A percentile compares a stretch with the other conserved stretches of the same genome.
Evolutionary conservation across 1,139 yeast species (phyloP).

Genomic region (Suhomyces panamericanus): DNA sequence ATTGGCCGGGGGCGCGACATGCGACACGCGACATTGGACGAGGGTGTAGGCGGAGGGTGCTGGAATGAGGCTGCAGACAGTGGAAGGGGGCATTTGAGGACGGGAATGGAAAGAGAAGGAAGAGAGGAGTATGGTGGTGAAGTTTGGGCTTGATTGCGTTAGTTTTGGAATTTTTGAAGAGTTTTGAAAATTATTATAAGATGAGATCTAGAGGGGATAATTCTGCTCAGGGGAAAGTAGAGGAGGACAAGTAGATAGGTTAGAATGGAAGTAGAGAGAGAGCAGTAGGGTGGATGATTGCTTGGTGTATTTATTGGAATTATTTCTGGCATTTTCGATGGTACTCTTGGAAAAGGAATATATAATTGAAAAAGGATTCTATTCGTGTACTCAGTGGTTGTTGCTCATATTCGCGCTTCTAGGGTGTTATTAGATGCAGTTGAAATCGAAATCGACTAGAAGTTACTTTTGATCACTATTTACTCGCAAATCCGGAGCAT

Average conservation of each 20-base stretch:
- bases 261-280: not conserved
- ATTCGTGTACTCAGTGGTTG: not conserved
- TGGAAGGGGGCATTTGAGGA: not conserved
- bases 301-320: no score
- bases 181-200: no score
- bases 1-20: constrained; percentile 25
- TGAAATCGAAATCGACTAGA: no score
- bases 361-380: no score
- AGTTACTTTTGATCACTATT: no score
- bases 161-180: not conserved
- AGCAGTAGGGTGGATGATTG: no score
- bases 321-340: no score
- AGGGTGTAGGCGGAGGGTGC: not conserved
- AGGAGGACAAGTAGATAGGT: not conserved
- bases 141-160: not conserved
- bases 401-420: not conserved
- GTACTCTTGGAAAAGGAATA: no score
- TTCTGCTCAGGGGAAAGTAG: not conserved
- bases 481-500: no score
- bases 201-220: no score
- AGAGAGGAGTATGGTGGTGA: not conserved
- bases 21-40: constrained; percentile 4
- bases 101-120: not conserved
- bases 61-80: not conserved
- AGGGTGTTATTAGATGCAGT: no score